Evolutionary conservation across 495 filamentous ascomycete genomes (phyloP), one percentile per base, ranked within the genome.

Genomic region (Aspergillus ostianus): DNA sequence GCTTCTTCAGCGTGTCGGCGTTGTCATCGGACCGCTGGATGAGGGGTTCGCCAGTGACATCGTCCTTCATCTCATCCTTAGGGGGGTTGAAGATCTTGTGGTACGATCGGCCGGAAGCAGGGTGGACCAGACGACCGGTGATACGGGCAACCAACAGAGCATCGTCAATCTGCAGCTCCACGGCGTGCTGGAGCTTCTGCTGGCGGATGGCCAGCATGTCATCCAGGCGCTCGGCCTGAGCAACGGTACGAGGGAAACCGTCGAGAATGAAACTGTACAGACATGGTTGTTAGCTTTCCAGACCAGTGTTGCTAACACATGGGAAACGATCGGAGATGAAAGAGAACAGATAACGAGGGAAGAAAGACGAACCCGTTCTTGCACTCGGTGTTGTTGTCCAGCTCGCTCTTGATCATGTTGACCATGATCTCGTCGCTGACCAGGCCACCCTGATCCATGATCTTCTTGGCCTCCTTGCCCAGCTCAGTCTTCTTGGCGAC

Each of bases 51-150:
- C 94, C 95, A 17, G 95, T 97, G 58, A 98, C 71, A 70, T 99
- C 94, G 78, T 99, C 94, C 73, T 84, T 96, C 95, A 98, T 98
- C 59, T 82, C 57, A 60, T 84, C 76, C 84, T 96, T 95, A 63
- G 94, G 94, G n/a, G 94, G 95, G 85, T 97, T 97, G 87, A 99
- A 99, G 70, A 90, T 87, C 75, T 88, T 90, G 84, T 99, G 94
- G 82, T 99, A 99, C 56, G 90, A 91, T 66, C 94, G 92, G 58
- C 94, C 94, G 62, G 91, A 95, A 29, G 93, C 92, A 32, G 93
- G 93, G 83, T 99, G 95, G 66, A 99, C 79, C 57, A 99, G 80
- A 64, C 95, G 94, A 64, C 95, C 95, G 32, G 94, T 98, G 77
- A 99, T 98, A 74, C 94, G 90, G 56, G 91, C 85, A 41, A 99